Evolutionary conservation across 2,329 filamentous ascomycete species (phyloP).

Genomic region (Fusarium sulawesiense): DNA sequence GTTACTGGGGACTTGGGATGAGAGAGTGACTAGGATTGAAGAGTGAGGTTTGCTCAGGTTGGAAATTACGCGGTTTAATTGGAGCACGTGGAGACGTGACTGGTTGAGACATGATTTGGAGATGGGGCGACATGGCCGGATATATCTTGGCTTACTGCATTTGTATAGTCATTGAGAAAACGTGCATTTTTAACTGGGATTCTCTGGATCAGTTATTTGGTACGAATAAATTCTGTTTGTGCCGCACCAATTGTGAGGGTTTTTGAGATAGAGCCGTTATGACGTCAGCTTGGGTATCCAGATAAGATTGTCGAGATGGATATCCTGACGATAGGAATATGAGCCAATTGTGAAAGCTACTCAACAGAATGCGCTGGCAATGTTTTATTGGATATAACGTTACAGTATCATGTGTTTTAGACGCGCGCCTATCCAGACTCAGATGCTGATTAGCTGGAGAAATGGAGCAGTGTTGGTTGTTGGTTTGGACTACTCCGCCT

Average conservation of each 20-base stretch:
- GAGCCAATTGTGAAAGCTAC: no score
- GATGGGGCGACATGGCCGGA: background rate
- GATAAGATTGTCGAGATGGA: background rate
- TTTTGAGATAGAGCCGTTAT: background rate
- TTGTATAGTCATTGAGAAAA: background rate
- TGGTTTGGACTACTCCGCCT: background rate
- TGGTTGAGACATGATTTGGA: conserved; percentile 18
- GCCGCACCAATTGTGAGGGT: background rate
- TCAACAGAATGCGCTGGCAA: no score
- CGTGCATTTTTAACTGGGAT: background rate
- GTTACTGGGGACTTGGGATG: background rate
- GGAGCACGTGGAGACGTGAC: conserved; percentile 34
- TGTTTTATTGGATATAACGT: background rate
- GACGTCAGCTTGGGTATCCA: background rate
- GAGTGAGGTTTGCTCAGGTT: background rate
- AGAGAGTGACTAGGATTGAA: background rate
- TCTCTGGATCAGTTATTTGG: background rate
- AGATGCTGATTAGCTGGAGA: background rate
- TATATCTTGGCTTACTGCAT: background rate
- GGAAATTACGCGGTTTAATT: conserved; percentile 30
- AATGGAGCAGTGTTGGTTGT: background rate
- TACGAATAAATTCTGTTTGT: rapidly evolving
- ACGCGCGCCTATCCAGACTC: background rate
- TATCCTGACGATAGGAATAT: rapidly evolving
- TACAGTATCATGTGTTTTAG: background rate